A percentile compares a stretch with the other conserved stretches of the same genome.
Conservation (phyloP, 306 rosid genomes). For the Begonia fuchsioides region DNA sequence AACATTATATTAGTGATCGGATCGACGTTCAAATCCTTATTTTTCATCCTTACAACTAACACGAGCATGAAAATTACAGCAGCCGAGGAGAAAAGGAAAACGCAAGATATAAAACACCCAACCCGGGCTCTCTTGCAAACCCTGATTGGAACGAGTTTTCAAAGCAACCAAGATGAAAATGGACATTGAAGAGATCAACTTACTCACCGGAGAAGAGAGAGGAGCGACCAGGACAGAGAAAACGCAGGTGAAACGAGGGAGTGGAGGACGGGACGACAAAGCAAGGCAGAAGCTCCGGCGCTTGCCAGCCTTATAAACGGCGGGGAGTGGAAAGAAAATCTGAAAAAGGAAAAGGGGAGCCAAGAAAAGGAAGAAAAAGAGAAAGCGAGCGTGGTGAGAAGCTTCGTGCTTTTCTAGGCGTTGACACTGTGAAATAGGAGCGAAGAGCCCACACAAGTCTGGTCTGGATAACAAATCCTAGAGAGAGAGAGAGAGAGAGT, state of each 20-base stretch:
- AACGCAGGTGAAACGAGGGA: slow-evolving; percentile 6
- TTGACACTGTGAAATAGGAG: slow-evolving; percentile 21
- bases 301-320: slow-evolving; percentile 17
- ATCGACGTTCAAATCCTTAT: too few species aligned
- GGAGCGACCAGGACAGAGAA: background rate
- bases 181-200: too few species aligned
- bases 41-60: too few species aligned
- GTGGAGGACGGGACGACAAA: background rate
- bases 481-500: too few species aligned
- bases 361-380: slow-evolving; percentile 11
- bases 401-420: slow-evolving; percentile 30
- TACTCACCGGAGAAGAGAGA: too few species aligned
- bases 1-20: too few species aligned
- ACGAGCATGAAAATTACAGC: too few species aligned
- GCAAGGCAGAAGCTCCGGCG: slow-evolving; percentile 5
- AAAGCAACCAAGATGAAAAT: too few species aligned
- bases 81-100: too few species aligned
- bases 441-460: slow-evolving; percentile 6
- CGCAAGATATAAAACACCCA: too few species aligned
- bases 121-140: too few species aligned
- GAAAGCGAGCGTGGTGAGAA: slow-evolving; percentile 29
- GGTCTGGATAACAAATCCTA: slow-evolving; percentile 3
- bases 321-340: slow-evolving; percentile 8
- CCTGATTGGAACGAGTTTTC: too few species aligned
- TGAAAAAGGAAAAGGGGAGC: background rate